These are phyloP conservation scores for Termitomyces sp. DNA, from an alignment of 1,284 basidiomycete genomes.

Conservation along the genomic window DNA sequence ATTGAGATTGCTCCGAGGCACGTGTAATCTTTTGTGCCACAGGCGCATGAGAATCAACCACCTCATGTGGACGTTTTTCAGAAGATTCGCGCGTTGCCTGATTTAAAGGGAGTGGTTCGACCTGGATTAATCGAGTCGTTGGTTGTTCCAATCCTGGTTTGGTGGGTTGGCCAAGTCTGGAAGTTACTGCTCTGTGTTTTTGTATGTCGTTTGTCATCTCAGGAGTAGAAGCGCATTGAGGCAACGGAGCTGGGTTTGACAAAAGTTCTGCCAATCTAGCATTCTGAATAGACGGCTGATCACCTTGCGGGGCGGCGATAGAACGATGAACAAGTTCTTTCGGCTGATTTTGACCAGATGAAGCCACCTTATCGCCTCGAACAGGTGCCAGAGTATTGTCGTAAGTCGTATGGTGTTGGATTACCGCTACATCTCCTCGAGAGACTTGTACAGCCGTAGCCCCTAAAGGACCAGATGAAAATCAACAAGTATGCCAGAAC, in stretches of 20 bases:
- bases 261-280: constrained; percentile 32
- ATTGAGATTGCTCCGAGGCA: not conserved
- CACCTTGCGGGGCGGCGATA: not conserved
- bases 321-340: not conserved
- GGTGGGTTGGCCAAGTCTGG: not conserved
- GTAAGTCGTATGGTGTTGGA: not conserved
- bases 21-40: not conserved
- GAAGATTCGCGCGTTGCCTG: constrained; percentile 2
- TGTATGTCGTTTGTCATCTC: not conserved
- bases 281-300: constrained; percentile 24
- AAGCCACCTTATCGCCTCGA: not conserved
- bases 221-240: not conserved
- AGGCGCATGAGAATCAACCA: not conserved
- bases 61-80: constrained; percentile 1
- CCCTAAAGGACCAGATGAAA: not conserved
- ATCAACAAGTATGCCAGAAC: not conserved
- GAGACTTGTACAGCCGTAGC: not conserved
- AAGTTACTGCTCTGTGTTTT: not conserved
- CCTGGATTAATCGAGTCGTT: not conserved
- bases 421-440: not conserved
- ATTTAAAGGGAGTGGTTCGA: not conserved
- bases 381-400: not conserved
- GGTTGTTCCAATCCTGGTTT: not conserved
- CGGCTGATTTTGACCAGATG: not conserved
- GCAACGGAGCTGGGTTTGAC: constrained; percentile 21